Conservation (phyloP, 345 rosid genomes). For the Salix purpurea region DNA sequence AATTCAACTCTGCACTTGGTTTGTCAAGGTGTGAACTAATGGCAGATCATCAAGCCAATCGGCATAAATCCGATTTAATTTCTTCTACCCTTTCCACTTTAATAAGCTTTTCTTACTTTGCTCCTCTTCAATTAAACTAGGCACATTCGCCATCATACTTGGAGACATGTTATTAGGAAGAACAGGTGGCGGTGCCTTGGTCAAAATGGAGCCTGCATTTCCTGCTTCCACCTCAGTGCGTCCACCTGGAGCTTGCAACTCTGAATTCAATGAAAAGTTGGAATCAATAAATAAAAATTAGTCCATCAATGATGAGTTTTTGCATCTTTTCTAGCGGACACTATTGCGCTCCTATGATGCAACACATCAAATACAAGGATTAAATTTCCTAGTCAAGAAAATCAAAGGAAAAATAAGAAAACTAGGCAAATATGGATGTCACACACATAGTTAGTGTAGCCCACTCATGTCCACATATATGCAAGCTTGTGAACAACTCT, state of each 20-base stretch:
- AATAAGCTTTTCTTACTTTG: constrained; percentile 52
- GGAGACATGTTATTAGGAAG: constrained; percentile 40
- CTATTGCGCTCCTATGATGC: neutral
- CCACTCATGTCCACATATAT: neutral
- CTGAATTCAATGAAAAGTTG: constrained; percentile 34
- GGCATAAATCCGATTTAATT: constrained; percentile 76
- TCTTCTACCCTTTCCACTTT: constrained; percentile 80
- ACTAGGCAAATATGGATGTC: too few relatives aligned
- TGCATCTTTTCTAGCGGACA: neutral
- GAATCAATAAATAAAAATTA: neutral
- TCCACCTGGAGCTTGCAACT: constrained; percentile 50
- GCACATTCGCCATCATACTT: constrained; percentile 24
- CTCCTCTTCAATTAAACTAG: constrained; percentile 44
- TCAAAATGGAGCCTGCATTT: constrained; percentile 23
- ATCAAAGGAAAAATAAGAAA: neutral
- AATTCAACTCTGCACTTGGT: constrained; percentile 14
- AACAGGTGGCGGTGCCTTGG: constrained; percentile 34
- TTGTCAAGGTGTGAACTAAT: constrained; percentile 24
- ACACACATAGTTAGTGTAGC: neutral
- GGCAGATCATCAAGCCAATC: constrained; percentile 97
- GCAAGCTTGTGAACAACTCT: too few relatives aligned
- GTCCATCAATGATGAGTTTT: neutral
- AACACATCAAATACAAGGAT: neutral
- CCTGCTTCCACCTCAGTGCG: constrained; percentile 55
- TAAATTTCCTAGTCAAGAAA: neutral